A percentile compares a stretch with the other conserved stretches of the same genome.
Conservation (phyloP, 2,329 filamentous ascomycete genomes). For the Sporothrix brasiliensis region DNA sequence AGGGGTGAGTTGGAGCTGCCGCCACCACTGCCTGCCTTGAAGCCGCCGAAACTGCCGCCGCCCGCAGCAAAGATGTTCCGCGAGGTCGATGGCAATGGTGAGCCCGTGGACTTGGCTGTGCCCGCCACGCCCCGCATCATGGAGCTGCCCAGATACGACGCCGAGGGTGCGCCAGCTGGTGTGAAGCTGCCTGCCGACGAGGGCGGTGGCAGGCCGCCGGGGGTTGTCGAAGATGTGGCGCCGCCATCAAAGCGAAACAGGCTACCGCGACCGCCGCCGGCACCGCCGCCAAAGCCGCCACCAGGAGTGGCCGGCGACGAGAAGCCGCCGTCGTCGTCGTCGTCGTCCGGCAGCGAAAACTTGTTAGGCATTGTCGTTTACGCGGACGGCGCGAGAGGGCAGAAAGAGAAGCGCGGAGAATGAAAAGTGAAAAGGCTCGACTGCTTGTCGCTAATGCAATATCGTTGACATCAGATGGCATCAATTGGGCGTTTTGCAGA, state of each 20-base stretch:
- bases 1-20: constrained; percentile 48
- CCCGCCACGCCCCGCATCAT: constrained; percentile 48
- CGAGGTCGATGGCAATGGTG: constrained; percentile 21
- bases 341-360: constrained; percentile 34
- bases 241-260: constrained; percentile 49
- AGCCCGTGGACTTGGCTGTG: constrained; percentile 11
- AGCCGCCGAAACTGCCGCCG: neutral
- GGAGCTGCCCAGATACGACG: constrained; percentile 59
- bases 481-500: neutral
- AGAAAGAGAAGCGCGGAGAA: neutral
- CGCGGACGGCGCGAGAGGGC: neutral
- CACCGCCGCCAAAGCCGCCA: neutral
- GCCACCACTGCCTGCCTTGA: constrained; percentile 19
- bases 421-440: neutral
- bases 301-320: constrained; percentile 34
- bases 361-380: constrained; percentile 34
- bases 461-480: neutral
- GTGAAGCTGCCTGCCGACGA: constrained; percentile 60
- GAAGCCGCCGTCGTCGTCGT: constrained; percentile 34
- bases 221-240: constrained; percentile 54
- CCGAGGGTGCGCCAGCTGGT: constrained; percentile 59
- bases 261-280: constrained; percentile 34
- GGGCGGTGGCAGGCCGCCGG: constrained; percentile 55
- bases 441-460: neutral
- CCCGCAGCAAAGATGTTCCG: constrained; percentile 31